A percentile compares a stretch with the other conserved stretches of the same genome.
phyloP scores from a whole-genome alignment of 176 grass and related monocot genomes.

The Melocanna baccifera region DNA sequence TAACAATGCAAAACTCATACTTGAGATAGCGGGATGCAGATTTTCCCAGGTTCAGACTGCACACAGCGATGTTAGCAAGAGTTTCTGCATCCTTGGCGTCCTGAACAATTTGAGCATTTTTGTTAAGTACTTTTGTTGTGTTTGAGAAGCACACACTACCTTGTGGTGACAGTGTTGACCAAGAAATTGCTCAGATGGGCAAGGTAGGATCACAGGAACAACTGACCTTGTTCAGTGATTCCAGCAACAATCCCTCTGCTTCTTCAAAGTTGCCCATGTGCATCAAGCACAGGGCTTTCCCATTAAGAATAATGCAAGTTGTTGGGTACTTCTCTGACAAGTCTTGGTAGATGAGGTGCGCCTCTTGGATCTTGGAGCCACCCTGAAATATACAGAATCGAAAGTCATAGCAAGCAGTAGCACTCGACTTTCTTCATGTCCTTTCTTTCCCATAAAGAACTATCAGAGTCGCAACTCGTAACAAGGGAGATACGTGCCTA shows the following conservation, averaged over 20 bases:
- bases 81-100: slow-evolving; percentile 83
- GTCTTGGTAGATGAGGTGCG: slow-evolving; percentile 77
- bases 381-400: slow-evolving; percentile 37
- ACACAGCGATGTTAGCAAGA: slow-evolving; percentile 63
- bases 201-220: neutral
- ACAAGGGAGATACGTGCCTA: neutral
- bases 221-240: slow-evolving; percentile 76
- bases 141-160: neutral
- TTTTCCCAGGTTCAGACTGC: slow-evolving; percentile 77
- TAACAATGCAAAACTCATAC: slow-evolving; percentile 27
- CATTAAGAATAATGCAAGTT: slow-evolving; percentile 67
- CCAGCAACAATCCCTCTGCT: slow-evolving; percentile 62
- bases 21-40: slow-evolving; percentile 63
- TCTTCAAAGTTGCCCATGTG: slow-evolving; percentile 76
- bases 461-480: neutral
- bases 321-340: slow-evolving; percentile 73
- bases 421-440: neutral
- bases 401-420: neutral
- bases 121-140: neutral
- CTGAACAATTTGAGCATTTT: slow-evolving; percentile 23
- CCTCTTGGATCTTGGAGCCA: slow-evolving; percentile 77
- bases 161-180: neutral
- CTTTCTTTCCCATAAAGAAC: neutral
- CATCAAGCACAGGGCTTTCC: slow-evolving; percentile 77
- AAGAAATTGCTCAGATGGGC: neutral